Base-by-base conservation (phyloP, 2,329 filamentous ascomycete genomes). In the Myriosclerotinia duriaeana region DNA sequence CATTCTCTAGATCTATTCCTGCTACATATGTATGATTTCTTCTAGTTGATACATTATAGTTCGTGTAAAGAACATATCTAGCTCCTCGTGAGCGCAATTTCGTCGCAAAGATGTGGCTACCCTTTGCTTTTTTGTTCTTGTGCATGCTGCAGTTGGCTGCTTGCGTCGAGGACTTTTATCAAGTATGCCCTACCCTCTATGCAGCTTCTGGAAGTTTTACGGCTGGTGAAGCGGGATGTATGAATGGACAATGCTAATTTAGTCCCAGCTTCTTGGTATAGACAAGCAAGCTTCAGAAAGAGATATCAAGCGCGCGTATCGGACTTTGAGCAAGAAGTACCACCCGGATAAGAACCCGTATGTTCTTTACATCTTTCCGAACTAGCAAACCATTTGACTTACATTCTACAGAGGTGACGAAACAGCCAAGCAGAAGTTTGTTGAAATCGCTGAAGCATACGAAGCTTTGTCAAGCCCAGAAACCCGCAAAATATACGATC, bases 281-380 rank as follows among this genome's bases (percentile, higher is more conserved):
- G 85, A 89, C 75, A 92, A 87, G 75, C 83, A 89, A 68, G 94
- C 94, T 20, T 89, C 87, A 56, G 93, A 97, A 64, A 88, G 89
- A 75, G 90, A 98, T 74, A 89, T 99, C 77, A 99, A 99, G 79
- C 90, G 91, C 55, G 93, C 95, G 30, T 99, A 99, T 79, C 87
- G 93, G 68, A 89, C 87, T 68, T 83, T 99, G 14, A 96, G 91
- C 81, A 98, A 98, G 79, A 96, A 96, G 78, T 97, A 86, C 78
- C 95, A 99, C 76, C 95, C 95, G 4, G 95, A 99, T 79, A 99
- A 99, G 85, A 98, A 98, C 74, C 93, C 94, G 89, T 95, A 85
- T 74, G 90, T 81, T n/a, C 5, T 20, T 36, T 46, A 54, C 30
- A 53, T 50, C 44, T 34, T 5, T 22, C 34, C 8, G 15, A 15